Conservation (phyloP, 2,329 filamentous ascomycete genomes). For the Cadophora luteo-olivacea region DNA sequence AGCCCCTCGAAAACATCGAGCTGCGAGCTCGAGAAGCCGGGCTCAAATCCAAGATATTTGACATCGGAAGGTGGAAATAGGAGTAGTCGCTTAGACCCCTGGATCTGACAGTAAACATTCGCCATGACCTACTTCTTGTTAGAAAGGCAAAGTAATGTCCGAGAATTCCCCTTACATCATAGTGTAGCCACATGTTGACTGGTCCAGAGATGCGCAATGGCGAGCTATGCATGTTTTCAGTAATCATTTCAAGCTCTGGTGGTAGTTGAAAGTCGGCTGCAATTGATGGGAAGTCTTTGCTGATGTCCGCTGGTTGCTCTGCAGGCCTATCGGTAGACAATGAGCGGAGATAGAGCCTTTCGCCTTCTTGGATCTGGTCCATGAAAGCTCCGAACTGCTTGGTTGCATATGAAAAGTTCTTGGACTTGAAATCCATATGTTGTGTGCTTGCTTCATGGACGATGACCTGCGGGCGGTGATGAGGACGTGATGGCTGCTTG, state of each 20-base stretch:
- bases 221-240: slow-evolving; percentile 74
- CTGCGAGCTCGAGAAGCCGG: slow-evolving; percentile 81
- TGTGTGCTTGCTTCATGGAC: slow-evolving; percentile 72
- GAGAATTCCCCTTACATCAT: slow-evolving; percentile 64
- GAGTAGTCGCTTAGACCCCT: slow-evolving; percentile 74
- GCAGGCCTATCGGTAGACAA: slow-evolving; percentile 73
- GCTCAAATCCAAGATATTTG: slow-evolving; percentile 69
- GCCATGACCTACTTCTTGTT: slow-evolving; percentile 71
- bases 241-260: slow-evolving; percentile 61
- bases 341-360: slow-evolving; percentile 77
- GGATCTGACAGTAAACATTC: slow-evolving; percentile 83
- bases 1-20: slow-evolving; percentile 70
- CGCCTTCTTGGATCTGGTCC: slow-evolving; percentile 61
- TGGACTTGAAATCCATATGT: slow-evolving; percentile 80
- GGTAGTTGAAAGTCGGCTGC: slow-evolving; percentile 75
- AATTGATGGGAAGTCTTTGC: slow-evolving; percentile 73
- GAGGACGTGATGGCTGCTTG: slow-evolving; percentile 14
- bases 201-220: slow-evolving; percentile 80
- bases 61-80: slow-evolving; percentile 84
- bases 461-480: slow-evolving; percentile 60
- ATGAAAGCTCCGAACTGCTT: slow-evolving; percentile 73
- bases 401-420: slow-evolving; percentile 81
- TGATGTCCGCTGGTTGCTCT: slow-evolving; percentile 72
- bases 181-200: slow-evolving; percentile 89
- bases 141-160: slow-evolving; percentile 1